These are phyloP conservation scores for Sugiyamaella smithiae DNA, from an alignment of 805 yeast species.

Conservation along the genomic window DNA sequence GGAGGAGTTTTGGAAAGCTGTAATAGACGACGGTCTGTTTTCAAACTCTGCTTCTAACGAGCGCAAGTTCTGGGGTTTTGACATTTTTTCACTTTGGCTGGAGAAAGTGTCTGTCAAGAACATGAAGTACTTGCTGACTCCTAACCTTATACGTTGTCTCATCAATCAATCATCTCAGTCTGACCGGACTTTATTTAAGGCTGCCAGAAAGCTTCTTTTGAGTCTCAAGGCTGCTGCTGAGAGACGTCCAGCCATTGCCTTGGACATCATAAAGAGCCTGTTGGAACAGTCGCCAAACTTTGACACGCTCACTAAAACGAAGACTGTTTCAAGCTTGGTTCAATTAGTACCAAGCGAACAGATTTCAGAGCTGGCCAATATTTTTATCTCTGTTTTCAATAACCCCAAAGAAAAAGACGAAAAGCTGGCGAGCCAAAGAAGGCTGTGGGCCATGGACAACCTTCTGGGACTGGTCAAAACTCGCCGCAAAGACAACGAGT, in stretches of 20 bases:
- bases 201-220: conserved; percentile 54
- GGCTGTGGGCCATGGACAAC: conserved; percentile 61
- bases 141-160: conserved; percentile 65
- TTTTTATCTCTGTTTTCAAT: conserved; percentile 21
- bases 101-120: conserved; percentile 27
- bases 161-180: conserved; percentile 72
- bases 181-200: conserved; percentile 62
- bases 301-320: conserved; percentile 73
- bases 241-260: conserved; percentile 37
- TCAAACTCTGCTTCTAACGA: conserved; percentile 76
- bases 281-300: conserved; percentile 50
- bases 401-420: conserved; percentile 21
- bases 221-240: conserved; percentile 41
- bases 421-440: conserved; percentile 33
- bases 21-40: conserved; percentile 78
- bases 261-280: conserved; percentile 36
- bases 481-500: conserved; percentile 20
- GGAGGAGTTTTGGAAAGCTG: conserved; percentile 73
- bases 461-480: conserved; percentile 44
- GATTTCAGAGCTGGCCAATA: conserved; percentile 26
- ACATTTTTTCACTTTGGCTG: conserved; percentile 56
- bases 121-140: conserved; percentile 28
- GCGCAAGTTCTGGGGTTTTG: conserved; percentile 83
- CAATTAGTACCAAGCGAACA: conserved; percentile 12
- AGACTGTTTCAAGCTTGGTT: conserved; percentile 52